Base-by-base conservation (phyloP, 345 rosid species). In the Citrus unshiu region DNA sequence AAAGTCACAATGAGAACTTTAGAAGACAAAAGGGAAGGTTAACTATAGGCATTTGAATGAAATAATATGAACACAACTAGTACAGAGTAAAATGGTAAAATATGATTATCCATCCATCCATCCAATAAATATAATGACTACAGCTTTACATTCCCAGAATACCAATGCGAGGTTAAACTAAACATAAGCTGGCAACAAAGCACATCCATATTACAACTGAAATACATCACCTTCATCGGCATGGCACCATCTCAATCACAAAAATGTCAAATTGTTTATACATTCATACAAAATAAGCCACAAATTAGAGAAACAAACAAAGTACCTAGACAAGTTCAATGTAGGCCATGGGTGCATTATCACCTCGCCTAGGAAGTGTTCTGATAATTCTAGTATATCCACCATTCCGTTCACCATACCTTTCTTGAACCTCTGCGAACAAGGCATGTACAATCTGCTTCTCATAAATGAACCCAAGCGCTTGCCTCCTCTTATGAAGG, bases 291-390 rank as follows among this genome's bases (percentile, higher is more conserved):
- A 46, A 35, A 30, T 30, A 63, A 46, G 19, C 25, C 78, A 46
- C 21, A 6, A 37, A 16, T 30, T 35, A 60, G 34, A 30, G 54
- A 54, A 58, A 65, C 4, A 24, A 24, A 18, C 4, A 54, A 46
- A 54, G 58, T 54, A 76, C 51, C 90, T 90, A 91, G 51, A 95
- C 98, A 85, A 95, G 98, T 75, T 95, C 98, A 77, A 93, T 91
- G 75, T 88, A 95, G 0, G 99, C 98, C 99, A 95, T 95, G 10
- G 99, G 99, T 12, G 99, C 98, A 87, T 95, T 95, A 78, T 95
- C 99, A 49, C 99, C 99, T 79, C 98, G 83, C 87, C 98, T 89
- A 4, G 99, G 99, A 49, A 95, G 86, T 61, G 97, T 95, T 83
- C 98, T 91, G 65, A 93, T 89, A 70, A 95, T 95, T 81, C 99